Base-by-base conservation (phyloP, 306 rosid genomes). In the Mucuna pruriens region DNA sequence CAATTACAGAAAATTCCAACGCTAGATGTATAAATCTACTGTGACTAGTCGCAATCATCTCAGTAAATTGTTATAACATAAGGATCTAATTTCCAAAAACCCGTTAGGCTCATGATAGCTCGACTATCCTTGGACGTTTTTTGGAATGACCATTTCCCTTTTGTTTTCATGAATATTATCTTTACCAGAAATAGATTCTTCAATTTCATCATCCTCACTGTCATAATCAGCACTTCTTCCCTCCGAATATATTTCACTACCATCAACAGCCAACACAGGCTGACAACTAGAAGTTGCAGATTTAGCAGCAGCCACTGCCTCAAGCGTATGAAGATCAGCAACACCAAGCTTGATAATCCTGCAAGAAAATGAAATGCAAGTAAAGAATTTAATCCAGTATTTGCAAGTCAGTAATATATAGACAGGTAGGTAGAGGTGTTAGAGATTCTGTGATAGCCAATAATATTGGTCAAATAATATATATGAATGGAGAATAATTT, bases 301-400 rank as follows among this genome's bases (percentile, higher is more conserved):
- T 76, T 95, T 95, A 22, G 99, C 97, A 44, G 97, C 99, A 73
- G 94, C 93, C 82, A 93, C 95, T 31, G 97, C 99, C 83, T 90
- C 97, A 0, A 92, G 92, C n/a, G 97, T 91, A 54, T 86, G 87
- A 60, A 95, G 99, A 88, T 95, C 98, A 48, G 97, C 92, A 64
- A 95, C 71, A 13, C 98, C 98, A 71, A 92, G 85, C 96, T 92
- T 92, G 85, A 92, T n/a, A 87, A 80, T 94, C 93, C 98, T 94
- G 90, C 45, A 44, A 79, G 31, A 64, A n/a, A 58, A 65, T 26
- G 2, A 16, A 34, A 44, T 42, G 10, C 36, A 67, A 46, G 75
- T 40, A 39, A 64, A 60, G 46, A 19, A 22, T 17, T 16, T 12
- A 60, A 34, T 76, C 31, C 66, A 84, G 16, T 20, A 75, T 3